Conservation (phyloP, 108 stramenopile species). For the Cyclostephanos tholiformis region DNA sequence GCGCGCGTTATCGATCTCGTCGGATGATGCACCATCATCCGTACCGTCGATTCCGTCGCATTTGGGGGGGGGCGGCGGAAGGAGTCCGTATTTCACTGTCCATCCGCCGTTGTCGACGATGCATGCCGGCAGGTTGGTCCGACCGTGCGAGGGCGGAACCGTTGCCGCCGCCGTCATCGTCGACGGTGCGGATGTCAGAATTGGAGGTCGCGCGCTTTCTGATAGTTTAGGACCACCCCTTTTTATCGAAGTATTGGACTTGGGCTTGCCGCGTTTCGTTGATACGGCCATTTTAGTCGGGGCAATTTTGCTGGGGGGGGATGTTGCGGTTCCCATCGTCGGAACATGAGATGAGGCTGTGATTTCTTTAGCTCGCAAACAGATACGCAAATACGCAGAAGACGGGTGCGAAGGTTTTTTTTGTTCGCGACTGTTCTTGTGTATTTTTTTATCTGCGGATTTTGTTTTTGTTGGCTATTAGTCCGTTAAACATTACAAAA, state of each 20-base stretch:
- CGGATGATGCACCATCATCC: too few species aligned
- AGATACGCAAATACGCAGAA: too few species aligned
- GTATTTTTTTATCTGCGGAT: too few species aligned
- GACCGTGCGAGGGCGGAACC: slow-evolving; percentile 6
- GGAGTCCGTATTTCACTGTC: slow-evolving; percentile 74
- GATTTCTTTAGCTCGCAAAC: too few species aligned
- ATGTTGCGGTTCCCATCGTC: slow-evolving; percentile 9
- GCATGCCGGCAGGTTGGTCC: slow-evolving; percentile 19
- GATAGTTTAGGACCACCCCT: neutral
- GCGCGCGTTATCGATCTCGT: neutral
- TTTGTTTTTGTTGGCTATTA: too few species aligned
- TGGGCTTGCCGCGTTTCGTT: neutral
- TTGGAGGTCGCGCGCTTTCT: neutral
- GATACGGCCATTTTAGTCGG: slow-evolving; percentile 17
- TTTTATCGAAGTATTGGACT: slow-evolving; percentile 10
- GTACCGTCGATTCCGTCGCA: neutral
- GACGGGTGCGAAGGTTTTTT: too few species aligned
- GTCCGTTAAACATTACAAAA: too few species aligned
- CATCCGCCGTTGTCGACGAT: slow-evolving; percentile 88
- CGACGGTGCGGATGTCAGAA: neutral
- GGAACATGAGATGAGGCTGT: too few species aligned
- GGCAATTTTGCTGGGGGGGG: slow-evolving; percentile 20
- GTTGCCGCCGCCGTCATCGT: neutral
- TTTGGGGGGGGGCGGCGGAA: slow-evolving; percentile 10
- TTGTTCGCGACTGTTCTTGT: too few species aligned